Percentiles rank a stretch among this genome's conserved stretches.
These are phyloP conservation scores for Tulasnella sp. DNA, from an alignment of 768 basidiomycete genomes.

Conservation along the genomic window DNA sequence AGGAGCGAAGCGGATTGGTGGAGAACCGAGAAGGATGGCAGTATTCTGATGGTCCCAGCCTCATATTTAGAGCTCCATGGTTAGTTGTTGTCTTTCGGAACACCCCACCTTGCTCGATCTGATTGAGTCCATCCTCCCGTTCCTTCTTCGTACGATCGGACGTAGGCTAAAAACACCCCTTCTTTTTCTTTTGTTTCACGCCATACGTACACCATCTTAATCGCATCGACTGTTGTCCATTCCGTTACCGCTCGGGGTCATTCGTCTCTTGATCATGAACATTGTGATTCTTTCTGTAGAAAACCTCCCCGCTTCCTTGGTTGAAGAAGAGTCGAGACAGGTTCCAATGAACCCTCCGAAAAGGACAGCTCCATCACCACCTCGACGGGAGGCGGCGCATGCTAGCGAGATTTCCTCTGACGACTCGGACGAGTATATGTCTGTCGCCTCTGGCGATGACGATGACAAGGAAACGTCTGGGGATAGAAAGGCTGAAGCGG, in stretches of 20 bases:
- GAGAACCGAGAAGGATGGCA: constrained; percentile 83
- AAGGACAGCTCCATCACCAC: neutral
- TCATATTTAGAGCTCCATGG: constrained; percentile 80
- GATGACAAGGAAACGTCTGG: constrained; percentile 25
- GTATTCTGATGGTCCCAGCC: constrained; percentile 86
- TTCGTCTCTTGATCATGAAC: neutral
- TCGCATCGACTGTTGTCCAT: neutral
- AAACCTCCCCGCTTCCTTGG: neutral
- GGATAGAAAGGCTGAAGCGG: constrained; percentile 31
- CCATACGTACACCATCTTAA: constrained; percentile 8
- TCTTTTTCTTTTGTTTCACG: constrained; percentile 32
- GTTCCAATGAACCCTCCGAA: neutral
- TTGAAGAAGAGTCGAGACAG: neutral
- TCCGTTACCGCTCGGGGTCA: neutral
- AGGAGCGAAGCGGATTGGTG: constrained; percentile 84
- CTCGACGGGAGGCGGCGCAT: neutral
- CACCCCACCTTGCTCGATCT: constrained; percentile 29
- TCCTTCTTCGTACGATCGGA: constrained; percentile 24
- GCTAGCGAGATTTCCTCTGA: constrained; percentile 3
- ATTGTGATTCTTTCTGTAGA: neutral
- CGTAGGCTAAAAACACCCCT: constrained; percentile 7
- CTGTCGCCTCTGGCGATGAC: constrained; percentile 37
- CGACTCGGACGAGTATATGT: constrained; percentile 37
- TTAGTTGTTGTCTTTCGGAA: constrained; percentile 50
- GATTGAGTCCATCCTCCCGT: constrained; percentile 40